Evolutionary conservation across 139 green algal genomes (phyloP).

Genomic region (Pleodorina starrii): DNA sequence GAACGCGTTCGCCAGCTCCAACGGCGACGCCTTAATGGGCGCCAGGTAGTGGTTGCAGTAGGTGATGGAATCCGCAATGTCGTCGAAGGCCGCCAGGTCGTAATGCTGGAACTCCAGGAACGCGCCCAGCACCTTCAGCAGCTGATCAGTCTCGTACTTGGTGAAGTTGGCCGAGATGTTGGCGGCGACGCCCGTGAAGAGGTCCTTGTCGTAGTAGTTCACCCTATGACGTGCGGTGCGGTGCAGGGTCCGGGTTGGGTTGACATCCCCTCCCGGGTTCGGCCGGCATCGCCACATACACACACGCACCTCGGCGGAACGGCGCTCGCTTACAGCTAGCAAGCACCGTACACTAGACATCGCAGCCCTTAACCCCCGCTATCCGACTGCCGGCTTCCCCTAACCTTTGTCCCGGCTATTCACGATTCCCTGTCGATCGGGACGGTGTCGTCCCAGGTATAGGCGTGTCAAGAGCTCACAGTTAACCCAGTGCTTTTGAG

Average conservation of each 20-base stretch:
- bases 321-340: no score
- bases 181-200: conserved; percentile 50
- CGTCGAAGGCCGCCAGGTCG: conserved; percentile 49
- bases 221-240: no score
- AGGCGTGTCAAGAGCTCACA: no score
- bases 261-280: no score
- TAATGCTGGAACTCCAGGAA: conserved; percentile 54
- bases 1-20: conserved; percentile 48
- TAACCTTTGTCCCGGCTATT: no score
- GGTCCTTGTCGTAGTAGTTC: conserved; percentile 63
- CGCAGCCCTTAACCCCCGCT: neutral
- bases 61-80: conserved; percentile 66
- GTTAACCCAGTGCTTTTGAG: no score
- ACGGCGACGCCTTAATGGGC: conserved; percentile 45
- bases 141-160: conserved; percentile 68
- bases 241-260: no score
- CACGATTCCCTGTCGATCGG: no score
- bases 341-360: conserved; percentile 4
- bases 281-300: no score
- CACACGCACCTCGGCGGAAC: no score
- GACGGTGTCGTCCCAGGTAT: no score
- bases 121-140: conserved; percentile 59
- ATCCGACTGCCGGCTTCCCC: no score
- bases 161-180: conserved; percentile 65
- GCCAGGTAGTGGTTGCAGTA: conserved; percentile 72